These are phyloP conservation scores for Colletotrichum tamarilloi DNA, from an alignment of 2,329 filamentous ascomycete species.

Conservation along the genomic window DNA sequence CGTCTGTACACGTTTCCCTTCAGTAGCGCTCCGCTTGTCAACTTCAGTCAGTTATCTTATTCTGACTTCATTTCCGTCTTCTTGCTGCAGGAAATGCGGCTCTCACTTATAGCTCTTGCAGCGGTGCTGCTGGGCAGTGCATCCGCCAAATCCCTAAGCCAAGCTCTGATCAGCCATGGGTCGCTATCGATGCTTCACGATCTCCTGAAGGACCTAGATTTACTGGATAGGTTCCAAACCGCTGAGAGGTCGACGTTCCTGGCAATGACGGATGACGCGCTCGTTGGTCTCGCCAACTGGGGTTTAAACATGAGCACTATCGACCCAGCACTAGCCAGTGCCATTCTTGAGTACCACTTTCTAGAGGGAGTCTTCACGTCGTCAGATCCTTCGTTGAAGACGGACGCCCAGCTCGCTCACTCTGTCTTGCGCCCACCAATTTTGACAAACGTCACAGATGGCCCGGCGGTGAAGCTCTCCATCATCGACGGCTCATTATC, in stretches of 20 bases:
- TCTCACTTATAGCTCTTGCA: neutral
- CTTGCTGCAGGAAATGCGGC: neutral
- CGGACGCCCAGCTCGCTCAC: neutral
- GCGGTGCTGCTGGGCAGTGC: neutral
- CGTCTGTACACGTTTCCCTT: no score
- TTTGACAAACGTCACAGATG: conserved; percentile 2
- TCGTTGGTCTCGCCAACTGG: neutral
- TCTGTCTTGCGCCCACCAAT: neutral
- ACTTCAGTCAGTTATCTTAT: no score
- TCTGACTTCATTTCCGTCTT: neutral
- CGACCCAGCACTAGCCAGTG: neutral
- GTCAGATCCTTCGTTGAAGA: neutral
- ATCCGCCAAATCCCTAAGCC: neutral
- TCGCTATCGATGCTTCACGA: neutral
- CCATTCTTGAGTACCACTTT: conserved; percentile 2
- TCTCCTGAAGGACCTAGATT: neutral
- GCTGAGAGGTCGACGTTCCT: neutral
- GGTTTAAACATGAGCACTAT: neutral
- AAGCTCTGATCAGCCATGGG: neutral
- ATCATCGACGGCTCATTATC: neutral
- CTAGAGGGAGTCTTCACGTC: neutral
- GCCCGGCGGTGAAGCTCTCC: neutral
- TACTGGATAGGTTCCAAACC: neutral
- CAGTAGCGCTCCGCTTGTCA: no score
- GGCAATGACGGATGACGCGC: conserved; percentile 7